phyloP scores from a whole-genome alignment of 345 rosid genomes.

The Geranium rotundifolium region DNA sequence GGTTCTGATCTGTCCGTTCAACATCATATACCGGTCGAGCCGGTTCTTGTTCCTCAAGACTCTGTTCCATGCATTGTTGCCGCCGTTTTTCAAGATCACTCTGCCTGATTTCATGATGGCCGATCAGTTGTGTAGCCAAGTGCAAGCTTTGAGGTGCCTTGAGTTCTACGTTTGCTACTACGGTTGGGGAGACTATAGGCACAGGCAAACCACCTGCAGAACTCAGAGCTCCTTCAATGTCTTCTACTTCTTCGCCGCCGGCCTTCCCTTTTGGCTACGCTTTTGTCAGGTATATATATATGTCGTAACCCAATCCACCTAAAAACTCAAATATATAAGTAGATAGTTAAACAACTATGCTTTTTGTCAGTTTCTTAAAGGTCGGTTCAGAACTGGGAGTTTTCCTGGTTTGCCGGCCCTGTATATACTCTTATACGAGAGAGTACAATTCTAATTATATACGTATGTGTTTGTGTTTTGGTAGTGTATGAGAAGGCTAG shows the following conservation, averaged over 20 bases:
- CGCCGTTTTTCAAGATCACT: background rate
- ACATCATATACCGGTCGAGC: background rate
- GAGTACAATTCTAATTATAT: no score
- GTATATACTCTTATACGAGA: no score
- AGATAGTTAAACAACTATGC: no score
- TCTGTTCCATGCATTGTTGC: background rate
- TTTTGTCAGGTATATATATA: background rate
- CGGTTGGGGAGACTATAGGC: background rate
- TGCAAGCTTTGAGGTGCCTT: background rate
- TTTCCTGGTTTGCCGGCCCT: no score
- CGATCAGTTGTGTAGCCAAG: background rate
- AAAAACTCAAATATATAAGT: no score
- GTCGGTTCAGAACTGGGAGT: slow-evolving; percentile 48
- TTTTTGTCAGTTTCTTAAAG: slow-evolving; percentile 5
- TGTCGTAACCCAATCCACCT: background rate
- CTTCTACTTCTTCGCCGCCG: background rate
- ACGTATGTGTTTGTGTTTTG: background rate
- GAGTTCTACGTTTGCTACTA: background rate
- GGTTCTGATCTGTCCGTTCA: slow-evolving; percentile 29
- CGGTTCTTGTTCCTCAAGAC: background rate
- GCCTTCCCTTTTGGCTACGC: background rate
- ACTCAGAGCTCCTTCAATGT: background rate
- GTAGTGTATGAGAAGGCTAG: slow-evolving; percentile 50
- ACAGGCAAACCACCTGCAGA: background rate
- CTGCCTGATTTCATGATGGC: background rate